phyloP scores from a whole-genome alignment of 768 basidiomycete species.

The Lactifluus piperatus region DNA sequence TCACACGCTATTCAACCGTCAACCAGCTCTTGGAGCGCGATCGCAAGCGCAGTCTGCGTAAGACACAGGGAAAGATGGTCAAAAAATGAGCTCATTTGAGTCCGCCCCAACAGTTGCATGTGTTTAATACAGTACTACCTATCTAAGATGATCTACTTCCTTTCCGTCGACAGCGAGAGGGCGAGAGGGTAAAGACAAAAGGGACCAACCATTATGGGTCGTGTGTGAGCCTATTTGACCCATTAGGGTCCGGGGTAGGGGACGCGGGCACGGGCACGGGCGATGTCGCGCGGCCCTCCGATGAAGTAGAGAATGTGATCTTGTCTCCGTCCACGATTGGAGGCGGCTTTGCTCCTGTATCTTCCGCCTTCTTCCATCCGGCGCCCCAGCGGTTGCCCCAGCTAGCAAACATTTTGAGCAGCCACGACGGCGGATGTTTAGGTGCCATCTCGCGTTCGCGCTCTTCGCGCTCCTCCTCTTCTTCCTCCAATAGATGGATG shows the following conservation, averaged over 20 bases:
- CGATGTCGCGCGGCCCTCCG: slow-evolving; percentile 8
- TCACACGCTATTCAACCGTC: neutral
- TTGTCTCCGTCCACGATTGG: slow-evolving; percentile 13
- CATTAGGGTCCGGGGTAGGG: neutral
- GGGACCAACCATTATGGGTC: neutral
- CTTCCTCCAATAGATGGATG: slow-evolving; percentile 25
- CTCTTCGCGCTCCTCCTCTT: slow-evolving; percentile 45
- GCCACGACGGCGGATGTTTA: slow-evolving; percentile 63
- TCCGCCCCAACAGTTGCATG: neutral
- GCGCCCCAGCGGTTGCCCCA: slow-evolving; percentile 58
- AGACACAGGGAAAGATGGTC: slow-evolving; percentile 57
- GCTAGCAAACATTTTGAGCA: slow-evolving; percentile 66
- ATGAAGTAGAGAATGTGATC: neutral
- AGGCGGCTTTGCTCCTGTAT: slow-evolving; percentile 8
- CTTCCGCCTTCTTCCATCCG: slow-evolving; percentile 18
- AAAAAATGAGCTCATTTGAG: slow-evolving; percentile 31
- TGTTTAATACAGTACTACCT: neutral
- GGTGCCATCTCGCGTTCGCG: slow-evolving; percentile 54
- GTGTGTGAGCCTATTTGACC: neutral
- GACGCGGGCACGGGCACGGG: neutral
- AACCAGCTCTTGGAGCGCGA: slow-evolving; percentile 61
- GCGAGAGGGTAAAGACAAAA: no score
- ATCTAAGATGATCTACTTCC: neutral
- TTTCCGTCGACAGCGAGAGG: neutral
- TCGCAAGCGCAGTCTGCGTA: slow-evolving; percentile 61